Conservation (phyloP, 2,329 filamentous ascomycete species). For the Phaeomoniella chlamydospora region DNA sequence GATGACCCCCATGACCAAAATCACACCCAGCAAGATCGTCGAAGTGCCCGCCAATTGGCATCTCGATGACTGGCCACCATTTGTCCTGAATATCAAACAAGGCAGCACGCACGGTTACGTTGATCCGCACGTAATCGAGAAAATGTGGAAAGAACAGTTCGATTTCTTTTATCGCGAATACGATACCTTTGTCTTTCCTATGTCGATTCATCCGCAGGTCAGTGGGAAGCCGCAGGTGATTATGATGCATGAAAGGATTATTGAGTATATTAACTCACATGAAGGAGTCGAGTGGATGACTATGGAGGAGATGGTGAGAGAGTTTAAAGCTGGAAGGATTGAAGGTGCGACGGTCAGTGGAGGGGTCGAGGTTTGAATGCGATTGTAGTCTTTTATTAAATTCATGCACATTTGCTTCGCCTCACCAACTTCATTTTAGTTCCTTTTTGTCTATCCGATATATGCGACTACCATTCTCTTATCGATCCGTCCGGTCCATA, state of each 20-base stretch:
- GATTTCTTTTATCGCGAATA: slow-evolving; percentile 62
- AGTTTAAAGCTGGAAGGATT: too few species aligned
- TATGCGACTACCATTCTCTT: slow-evolving; percentile 61
- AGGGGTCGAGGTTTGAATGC: too few species aligned
- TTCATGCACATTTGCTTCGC: too few species aligned
- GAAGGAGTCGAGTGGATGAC: slow-evolving; percentile 32
- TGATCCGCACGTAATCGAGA: slow-evolving; percentile 26
- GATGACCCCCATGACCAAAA: slow-evolving; percentile 22
- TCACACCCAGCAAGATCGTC: slow-evolving; percentile 21
- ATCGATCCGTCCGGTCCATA: slow-evolving; percentile 52
- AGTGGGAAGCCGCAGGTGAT: slow-evolving; percentile 59
- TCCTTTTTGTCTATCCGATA: too few species aligned
- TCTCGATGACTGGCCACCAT: slow-evolving; percentile 31
- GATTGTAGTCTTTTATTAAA: too few species aligned
- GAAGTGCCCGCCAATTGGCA: slow-evolving; percentile 33
- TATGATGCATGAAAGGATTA: slow-evolving; percentile 58
- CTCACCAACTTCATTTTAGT: too few species aligned
- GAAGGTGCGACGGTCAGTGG: too few species aligned
- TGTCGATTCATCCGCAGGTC: slow-evolving; percentile 64
- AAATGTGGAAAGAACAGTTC: slow-evolving; percentile 32
- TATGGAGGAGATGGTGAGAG: slow-evolving; percentile 57
- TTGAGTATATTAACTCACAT: slow-evolving; percentile 53
- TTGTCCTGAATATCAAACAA: slow-evolving; percentile 18
- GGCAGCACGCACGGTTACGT: slow-evolving; percentile 48
- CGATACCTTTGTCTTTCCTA: slow-evolving; percentile 63